A percentile compares a stretch with the other conserved stretches of the same genome.
These are phyloP conservation scores for Spencermartinsiella europaea DNA, from an alignment of 805 yeast genomes.

Conservation along the genomic window DNA sequence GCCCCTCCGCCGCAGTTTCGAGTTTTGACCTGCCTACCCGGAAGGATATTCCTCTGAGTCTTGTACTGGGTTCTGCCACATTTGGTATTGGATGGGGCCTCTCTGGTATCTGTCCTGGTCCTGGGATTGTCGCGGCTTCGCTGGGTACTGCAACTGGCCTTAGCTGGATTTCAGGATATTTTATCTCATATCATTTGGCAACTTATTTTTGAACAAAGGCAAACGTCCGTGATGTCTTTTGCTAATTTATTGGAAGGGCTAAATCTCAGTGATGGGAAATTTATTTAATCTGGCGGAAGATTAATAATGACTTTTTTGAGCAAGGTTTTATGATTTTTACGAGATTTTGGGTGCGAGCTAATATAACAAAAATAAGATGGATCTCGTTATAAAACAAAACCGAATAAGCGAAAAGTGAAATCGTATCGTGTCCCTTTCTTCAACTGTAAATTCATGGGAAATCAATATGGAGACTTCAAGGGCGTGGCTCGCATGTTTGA, in stretches of 20 bases:
- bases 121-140: conserved; percentile 37
- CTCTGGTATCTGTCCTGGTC: conserved; percentile 51
- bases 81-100: conserved; percentile 54
- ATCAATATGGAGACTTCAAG: not conserved
- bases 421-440: not conserved
- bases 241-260: too few relatives aligned
- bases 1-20: conserved; percentile 16
- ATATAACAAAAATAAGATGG: too few relatives aligned
- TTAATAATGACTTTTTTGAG: too few relatives aligned
- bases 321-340: not conserved
- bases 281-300: too few relatives aligned
- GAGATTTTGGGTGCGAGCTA: too few relatives aligned
- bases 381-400: too few relatives aligned
- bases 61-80: conserved; percentile 39
- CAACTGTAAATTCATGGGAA: not conserved
- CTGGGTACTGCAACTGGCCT: conserved; percentile 26
- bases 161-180: conserved; percentile 29
- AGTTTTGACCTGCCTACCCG: conserved; percentile 21
- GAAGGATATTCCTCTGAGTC: conserved; percentile 26
- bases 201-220: not conserved
- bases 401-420: not conserved
- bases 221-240: too few relatives aligned
- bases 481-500: conserved; percentile 2
- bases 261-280: too few relatives aligned
- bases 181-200: conserved; percentile 26